Evolutionary conservation across 805 yeast genomes (phyloP).

Genomic region (Candida corydali): DNA sequence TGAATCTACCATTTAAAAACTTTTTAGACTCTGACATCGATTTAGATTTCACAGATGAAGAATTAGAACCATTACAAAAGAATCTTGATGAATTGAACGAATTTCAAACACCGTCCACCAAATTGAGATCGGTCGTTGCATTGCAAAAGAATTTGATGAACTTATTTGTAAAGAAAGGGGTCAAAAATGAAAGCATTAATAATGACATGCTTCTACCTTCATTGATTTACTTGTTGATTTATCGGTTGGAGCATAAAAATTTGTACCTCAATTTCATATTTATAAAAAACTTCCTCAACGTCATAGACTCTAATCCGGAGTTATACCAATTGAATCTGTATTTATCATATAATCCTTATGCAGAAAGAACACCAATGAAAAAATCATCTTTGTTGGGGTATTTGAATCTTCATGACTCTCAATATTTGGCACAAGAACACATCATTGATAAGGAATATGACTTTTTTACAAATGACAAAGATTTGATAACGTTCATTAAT

Average conservation of each 20-base stretch:
- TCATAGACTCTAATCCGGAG: constrained; percentile 28
- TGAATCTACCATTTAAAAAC: constrained; percentile 24
- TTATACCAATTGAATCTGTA: constrained; percentile 15
- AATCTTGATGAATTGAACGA: constrained; percentile 6
- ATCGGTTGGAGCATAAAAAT: constrained; percentile 23
- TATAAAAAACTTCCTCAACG: constrained; percentile 31
- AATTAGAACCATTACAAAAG: constrained; percentile 11
- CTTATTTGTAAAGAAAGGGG: constrained; percentile 15
- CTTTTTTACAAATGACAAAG: constrained; percentile 28
- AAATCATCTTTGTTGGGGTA: constrained; percentile 24
- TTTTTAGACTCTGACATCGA: constrained; percentile 20
- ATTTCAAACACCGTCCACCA: constrained; percentile 28
- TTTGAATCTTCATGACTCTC: constrained; percentile 19
- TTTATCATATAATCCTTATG: constrained; percentile 19
- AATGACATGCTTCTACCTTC: constrained; percentile 40
- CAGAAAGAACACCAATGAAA: constrained; percentile 10
- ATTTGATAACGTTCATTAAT: constrained; percentile 24
- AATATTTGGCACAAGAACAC: constrained; percentile 13
- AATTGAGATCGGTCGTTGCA: constrained; percentile 24
- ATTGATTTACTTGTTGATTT: constrained; percentile 32
- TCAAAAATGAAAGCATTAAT: constrained; percentile 23
- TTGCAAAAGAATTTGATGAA: constrained; percentile 29
- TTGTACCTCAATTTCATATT: constrained; percentile 34
- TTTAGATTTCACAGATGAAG: constrained; percentile 14
- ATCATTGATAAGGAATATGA: constrained; percentile 10